These are phyloP conservation scores for Blastocystis sp. DNA, from an alignment of 352 stramenopile species.

Conservation along the genomic window DNA sequence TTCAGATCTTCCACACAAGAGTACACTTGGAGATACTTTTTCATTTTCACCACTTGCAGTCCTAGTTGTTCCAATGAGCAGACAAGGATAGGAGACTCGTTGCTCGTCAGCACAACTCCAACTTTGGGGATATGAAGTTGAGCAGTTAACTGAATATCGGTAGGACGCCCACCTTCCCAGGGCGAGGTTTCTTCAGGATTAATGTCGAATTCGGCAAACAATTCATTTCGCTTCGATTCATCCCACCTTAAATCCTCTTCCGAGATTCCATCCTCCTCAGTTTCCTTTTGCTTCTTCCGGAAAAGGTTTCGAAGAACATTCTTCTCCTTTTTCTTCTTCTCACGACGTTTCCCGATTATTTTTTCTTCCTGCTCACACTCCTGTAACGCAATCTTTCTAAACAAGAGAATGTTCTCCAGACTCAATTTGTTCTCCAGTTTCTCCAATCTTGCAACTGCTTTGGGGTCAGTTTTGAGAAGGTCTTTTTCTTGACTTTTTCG, in stretches of 20 bases:
- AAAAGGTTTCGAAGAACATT: background rate
- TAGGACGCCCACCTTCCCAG: constrained; percentile 40
- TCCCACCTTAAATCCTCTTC: background rate
- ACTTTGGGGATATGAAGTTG: constrained; percentile 15
- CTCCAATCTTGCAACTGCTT: background rate
- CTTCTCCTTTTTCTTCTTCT: constrained; percentile 30
- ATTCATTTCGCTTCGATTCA: background rate
- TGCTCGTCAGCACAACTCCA: background rate
- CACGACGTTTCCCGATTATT: background rate
- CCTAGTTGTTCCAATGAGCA: background rate
- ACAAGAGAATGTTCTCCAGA: constrained; percentile 53
- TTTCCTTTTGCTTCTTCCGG: background rate
- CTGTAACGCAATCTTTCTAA: background rate
- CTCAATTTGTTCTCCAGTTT: constrained; percentile 43
- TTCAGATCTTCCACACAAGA: background rate
- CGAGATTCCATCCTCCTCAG: background rate
- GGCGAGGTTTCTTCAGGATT: background rate
- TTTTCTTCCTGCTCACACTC: constrained; percentile 36
- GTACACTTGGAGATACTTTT: constrained; percentile 5
- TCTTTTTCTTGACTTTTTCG: background rate
- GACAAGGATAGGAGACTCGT: background rate
- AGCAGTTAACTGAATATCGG: background rate
- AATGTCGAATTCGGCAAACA: constrained; percentile 34
- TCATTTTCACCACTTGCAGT: background rate
- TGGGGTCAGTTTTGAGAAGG: background rate